These are phyloP conservation scores for Camelina neglecta DNA, from an alignment of 345 rosid genomes.

Conservation along the genomic window DNA sequence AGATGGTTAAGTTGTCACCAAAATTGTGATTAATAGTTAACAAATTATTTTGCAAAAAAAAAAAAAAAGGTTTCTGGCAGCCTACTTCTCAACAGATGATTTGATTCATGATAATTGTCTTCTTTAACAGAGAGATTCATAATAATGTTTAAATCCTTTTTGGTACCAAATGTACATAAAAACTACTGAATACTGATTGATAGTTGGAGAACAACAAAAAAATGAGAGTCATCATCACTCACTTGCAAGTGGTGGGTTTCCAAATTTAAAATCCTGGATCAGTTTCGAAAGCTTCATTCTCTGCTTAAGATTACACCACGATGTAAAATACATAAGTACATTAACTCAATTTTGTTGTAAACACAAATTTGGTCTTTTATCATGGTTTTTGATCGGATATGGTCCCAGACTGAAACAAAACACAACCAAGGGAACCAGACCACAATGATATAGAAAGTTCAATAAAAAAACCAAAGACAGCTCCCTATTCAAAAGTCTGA, in stretches of 20 bases:
- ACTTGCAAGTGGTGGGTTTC: too few relatives aligned
- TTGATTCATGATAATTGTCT: slow-evolving; percentile 63
- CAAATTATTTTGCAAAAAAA: slow-evolving; percentile 11
- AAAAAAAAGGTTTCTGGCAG: slow-evolving; percentile 37
- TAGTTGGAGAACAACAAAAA: background rate
- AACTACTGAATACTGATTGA: background rate
- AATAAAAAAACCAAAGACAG: slow-evolving; percentile 1
- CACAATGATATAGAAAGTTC: slow-evolving; percentile 21
- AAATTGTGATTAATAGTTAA: slow-evolving; percentile 46
- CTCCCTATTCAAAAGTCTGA: slow-evolving; percentile 34
- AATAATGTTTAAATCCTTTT: slow-evolving; percentile 13
- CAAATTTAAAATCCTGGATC: too few relatives aligned
- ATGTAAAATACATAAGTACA: too few relatives aligned
- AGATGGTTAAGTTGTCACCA: slow-evolving; percentile 77
- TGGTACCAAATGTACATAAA: background rate
- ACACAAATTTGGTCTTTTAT: too few relatives aligned
- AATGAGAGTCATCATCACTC: too few relatives aligned
- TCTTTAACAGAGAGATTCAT: slow-evolving; percentile 47
- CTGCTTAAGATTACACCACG: too few relatives aligned
- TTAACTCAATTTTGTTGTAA: too few relatives aligned
- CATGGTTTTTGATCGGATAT: too few relatives aligned
- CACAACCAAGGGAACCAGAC: too few relatives aligned
- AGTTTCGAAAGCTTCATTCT: too few relatives aligned
- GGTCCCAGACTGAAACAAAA: too few relatives aligned
- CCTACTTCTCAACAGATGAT: slow-evolving; percentile 65